phyloP scores from a whole-genome alignment of 2,329 filamentous ascomycete species.

The Drechslerella coelobrocha region DNA sequence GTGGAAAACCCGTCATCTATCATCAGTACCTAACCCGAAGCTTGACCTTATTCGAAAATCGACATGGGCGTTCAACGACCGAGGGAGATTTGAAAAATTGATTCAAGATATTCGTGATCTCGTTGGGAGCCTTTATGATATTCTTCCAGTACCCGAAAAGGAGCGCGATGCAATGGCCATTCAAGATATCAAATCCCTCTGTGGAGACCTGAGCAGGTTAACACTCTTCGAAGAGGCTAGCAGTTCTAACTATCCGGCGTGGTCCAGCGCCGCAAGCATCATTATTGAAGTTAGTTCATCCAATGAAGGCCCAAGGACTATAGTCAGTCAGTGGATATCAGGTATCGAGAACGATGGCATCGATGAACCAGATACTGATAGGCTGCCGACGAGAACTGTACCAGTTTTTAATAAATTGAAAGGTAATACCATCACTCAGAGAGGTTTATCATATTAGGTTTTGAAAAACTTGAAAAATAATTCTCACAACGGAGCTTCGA shows the following conservation, averaged over 20 bases:
- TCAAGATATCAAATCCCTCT: constrained; percentile 5
- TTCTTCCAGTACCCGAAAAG: constrained; percentile 3
- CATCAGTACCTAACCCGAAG: not conserved
- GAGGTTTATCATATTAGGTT: no score
- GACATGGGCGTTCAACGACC: constrained; percentile 9
- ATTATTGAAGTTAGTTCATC: constrained; percentile 4
- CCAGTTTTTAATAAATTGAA: not conserved
- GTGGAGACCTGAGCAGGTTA: not conserved
- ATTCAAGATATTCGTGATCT: not conserved
- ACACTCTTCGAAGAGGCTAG: constrained; percentile 12
- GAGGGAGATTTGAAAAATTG: constrained; percentile 6
- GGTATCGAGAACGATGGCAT: not conserved
- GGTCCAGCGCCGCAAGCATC: constrained; percentile 7
- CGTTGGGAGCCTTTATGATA: constrained; percentile 10
- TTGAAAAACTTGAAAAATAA: no score
- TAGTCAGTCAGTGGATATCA: not conserved
- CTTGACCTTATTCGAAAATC: constrained; percentile 7
- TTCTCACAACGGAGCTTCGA: no score
- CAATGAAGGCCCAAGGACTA: not conserved
- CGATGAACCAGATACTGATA: not conserved
- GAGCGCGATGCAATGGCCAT: constrained; percentile 10
- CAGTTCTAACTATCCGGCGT: not conserved
- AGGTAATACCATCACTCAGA: no score
- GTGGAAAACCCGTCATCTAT: constrained; percentile 6
- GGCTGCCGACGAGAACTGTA: not conserved